phyloP scores from a whole-genome alignment of 495 filamentous ascomycete species.

The Amniculicola lignicola region DNA sequence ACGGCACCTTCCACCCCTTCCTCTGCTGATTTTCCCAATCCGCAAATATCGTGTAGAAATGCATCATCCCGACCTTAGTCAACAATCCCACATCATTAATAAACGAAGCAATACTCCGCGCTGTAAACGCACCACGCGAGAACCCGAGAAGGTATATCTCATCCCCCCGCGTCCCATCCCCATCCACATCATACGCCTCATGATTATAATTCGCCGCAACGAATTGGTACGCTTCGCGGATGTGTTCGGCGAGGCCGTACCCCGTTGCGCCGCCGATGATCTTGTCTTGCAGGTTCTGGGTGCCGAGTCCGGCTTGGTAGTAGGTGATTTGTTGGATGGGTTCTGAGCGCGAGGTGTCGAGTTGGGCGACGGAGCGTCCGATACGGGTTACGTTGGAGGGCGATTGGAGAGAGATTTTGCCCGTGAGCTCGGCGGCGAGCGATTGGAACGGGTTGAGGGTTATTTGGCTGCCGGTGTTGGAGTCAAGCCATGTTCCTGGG shows the following conservation, averaged over 20 bases:
- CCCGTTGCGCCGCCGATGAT: constrained; percentile 22
- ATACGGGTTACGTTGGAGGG: constrained; percentile 33
- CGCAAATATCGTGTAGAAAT: constrained; percentile 36
- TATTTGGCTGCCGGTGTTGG: constrained; percentile 11
- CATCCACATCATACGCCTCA: constrained; percentile 2
- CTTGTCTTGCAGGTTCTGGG: constrained; percentile 9
- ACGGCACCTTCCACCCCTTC: constrained; percentile 16
- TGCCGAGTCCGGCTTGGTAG: constrained; percentile 39
- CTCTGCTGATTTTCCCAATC: constrained; percentile 36
- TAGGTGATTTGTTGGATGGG: constrained; percentile 33
- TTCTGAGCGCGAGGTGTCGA: background rate
- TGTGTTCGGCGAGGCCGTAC: constrained; percentile 17
- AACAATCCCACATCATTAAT: constrained; percentile 16
- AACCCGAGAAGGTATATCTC: constrained; percentile 21
- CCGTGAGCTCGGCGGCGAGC: constrained; percentile 26
- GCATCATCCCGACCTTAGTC: constrained; percentile 14
- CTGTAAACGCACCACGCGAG: constrained; percentile 24
- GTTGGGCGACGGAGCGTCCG: background rate
- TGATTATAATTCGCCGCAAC: constrained; percentile 15
- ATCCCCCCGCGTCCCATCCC: constrained; percentile 7
- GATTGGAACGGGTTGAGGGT: background rate
- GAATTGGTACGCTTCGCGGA: constrained; percentile 25
- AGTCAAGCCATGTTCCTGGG: constrained; percentile 30
- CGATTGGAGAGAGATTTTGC: constrained; percentile 28
- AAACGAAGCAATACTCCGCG: constrained; percentile 10